A percentile compares a stretch with the other conserved stretches of the same genome.
Conservation (phyloP, 768 basidiomycete genomes). For the Panaeolus papilionaceus region DNA sequence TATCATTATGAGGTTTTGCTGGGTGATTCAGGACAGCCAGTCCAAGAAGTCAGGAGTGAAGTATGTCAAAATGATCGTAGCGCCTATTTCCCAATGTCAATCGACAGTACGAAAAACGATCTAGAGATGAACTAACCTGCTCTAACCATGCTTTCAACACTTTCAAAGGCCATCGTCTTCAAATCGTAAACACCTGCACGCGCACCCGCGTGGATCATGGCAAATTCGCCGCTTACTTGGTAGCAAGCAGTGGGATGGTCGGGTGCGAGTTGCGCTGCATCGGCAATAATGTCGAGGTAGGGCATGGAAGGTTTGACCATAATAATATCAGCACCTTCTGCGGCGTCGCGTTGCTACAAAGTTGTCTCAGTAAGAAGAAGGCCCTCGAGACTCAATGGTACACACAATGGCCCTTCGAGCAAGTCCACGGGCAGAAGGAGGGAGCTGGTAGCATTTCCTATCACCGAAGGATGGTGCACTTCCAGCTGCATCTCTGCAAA, state of each 20-base stretch:
- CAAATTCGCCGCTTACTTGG: slow-evolving; percentile 97
- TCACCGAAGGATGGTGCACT: slow-evolving; percentile 95
- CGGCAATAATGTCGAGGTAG: slow-evolving; percentile 95
- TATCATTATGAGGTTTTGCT: not conserved
- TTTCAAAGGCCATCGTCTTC: slow-evolving; percentile 94
- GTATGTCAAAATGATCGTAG: slow-evolving; percentile 90
- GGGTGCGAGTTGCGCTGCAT: slow-evolving; percentile 79
- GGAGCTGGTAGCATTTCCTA: slow-evolving; percentile 98
- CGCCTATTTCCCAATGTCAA: slow-evolving; percentile 53
- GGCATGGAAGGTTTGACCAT: slow-evolving; percentile 99
- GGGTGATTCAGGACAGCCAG: slow-evolving; percentile 55
- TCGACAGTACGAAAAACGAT: not conserved
- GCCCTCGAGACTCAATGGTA: slow-evolving; percentile 20
- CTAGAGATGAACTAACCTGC: slow-evolving; percentile 64
- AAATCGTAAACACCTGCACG: slow-evolving; percentile 93
- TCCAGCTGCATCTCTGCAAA: slow-evolving; percentile 90
- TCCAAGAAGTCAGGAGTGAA: slow-evolving; percentile 97
- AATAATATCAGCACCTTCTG: slow-evolving; percentile 96
- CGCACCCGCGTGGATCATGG: slow-evolving; percentile 96
- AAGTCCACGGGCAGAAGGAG: slow-evolving; percentile 85
- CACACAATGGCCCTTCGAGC: slow-evolving; percentile 92
- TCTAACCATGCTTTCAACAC: slow-evolving; percentile 87
- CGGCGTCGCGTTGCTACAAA: slow-evolving; percentile 79
- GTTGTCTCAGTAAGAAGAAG: slow-evolving; percentile 11
- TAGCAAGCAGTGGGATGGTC: slow-evolving; percentile 97